These are phyloP conservation scores for Penicillium hesseltinei DNA, from an alignment of 2,329 filamentous ascomycete genomes.

Conservation along the genomic window DNA sequence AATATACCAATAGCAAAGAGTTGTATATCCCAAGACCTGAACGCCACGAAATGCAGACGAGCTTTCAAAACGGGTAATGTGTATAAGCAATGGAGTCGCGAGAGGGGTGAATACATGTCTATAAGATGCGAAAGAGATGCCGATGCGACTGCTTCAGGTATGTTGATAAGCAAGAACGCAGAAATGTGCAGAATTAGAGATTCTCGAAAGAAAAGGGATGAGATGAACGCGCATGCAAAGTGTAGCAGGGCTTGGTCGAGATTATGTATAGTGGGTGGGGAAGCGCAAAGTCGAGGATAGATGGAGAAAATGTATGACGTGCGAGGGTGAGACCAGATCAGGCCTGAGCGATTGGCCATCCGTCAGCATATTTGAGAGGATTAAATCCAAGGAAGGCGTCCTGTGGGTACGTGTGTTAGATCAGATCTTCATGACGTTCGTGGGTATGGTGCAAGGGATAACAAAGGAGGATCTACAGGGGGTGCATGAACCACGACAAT, in stretches of 20 bases:
- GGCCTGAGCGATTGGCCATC: constrained; percentile 31
- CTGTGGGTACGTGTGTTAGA: constrained; percentile 23
- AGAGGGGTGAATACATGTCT: neutral
- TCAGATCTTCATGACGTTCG: constrained; percentile 1
- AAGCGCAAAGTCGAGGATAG: neutral
- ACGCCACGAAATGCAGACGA: neutral
- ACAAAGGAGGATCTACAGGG: constrained; percentile 23
- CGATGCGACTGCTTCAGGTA: neutral
- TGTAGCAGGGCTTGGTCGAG: neutral
- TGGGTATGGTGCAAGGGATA: constrained; percentile 4
- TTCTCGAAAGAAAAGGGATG: neutral
- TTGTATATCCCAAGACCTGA: neutral
- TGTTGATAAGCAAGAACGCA: neutral
- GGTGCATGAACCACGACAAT: constrained; percentile 4
- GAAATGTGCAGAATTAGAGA: neutral
- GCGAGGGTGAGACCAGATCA: constrained; percentile 11
- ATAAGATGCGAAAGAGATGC: neutral
- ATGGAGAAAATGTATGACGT: neutral
- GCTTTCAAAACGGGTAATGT: neutral
- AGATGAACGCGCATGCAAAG: neutral
- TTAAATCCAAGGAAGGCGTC: constrained; percentile 35
- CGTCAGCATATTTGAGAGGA: constrained; percentile 31
- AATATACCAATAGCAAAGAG: neutral
- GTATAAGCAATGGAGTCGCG: neutral
- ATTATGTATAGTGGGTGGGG: neutral